Evolutionary conservation across 164 flowering plant genomes (phyloP).

Genomic region (Umbilicus rupestris): DNA sequence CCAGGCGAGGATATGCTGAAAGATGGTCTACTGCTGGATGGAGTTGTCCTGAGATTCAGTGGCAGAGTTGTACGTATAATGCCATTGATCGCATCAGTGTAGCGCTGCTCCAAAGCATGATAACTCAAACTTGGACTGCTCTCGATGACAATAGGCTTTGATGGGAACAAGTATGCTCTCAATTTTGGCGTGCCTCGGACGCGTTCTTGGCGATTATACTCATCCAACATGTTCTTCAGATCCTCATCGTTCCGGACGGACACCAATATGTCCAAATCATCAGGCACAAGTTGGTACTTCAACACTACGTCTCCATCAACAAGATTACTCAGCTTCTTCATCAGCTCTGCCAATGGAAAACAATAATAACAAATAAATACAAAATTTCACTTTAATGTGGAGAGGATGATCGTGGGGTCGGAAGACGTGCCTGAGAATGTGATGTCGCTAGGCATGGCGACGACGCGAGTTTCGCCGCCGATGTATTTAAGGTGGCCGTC

Average conservation of each 20-base stretch:
- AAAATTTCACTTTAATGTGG: background rate
- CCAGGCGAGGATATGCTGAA: slow-evolving; percentile 37
- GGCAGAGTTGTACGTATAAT: slow-evolving; percentile 18
- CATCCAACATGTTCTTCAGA: slow-evolving; percentile 69
- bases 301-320: slow-evolving; percentile 42
- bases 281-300: slow-evolving; percentile 69
- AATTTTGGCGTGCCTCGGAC: slow-evolving; percentile 32
- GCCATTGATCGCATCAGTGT: slow-evolving; percentile 80
- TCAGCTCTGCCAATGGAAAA: slow-evolving; percentile 42
- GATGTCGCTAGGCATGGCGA: slow-evolving; percentile 47
- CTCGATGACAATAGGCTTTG: slow-evolving; percentile 26
- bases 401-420: background rate
- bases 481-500: slow-evolving; percentile 80
- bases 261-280: slow-evolving; percentile 74
- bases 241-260: slow-evolving; percentile 76
- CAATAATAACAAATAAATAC: background rate
- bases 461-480: slow-evolving; percentile 89
- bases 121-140: slow-evolving; percentile 13
- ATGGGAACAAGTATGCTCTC: slow-evolving; percentile 67
- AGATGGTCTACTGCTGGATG: slow-evolving; percentile 11
- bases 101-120: slow-evolving; percentile 50
- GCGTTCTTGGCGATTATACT: slow-evolving; percentile 39
- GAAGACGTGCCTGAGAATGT: slow-evolving; percentile 37
- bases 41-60: slow-evolving; percentile 1
- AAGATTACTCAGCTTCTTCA: slow-evolving; percentile 41